phyloP scores from a whole-genome alignment of 2,329 filamentous ascomycete genomes.

The Cordyceps fumosorosea region DNA sequence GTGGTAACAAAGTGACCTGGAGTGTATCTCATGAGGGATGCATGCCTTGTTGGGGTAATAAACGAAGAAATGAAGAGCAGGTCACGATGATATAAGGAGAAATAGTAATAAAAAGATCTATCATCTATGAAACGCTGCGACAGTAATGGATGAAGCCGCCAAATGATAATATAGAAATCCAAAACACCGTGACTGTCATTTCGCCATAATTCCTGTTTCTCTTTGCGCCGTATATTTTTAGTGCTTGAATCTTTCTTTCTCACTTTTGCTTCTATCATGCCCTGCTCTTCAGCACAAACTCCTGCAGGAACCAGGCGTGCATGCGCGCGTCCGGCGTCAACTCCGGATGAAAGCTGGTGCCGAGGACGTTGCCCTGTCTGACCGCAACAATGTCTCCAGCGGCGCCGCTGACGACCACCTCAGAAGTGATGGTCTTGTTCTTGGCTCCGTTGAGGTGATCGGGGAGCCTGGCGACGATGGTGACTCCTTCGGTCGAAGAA shows the following conservation, averaged over 20 bases:
- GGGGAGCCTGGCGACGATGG: conserved; percentile 47
- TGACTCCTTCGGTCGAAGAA: conserved; percentile 26
- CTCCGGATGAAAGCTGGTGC: conserved; percentile 94
- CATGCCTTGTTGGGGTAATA: not conserved
- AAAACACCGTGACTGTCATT: too few relatives aligned
- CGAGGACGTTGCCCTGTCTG: conserved; percentile 83
- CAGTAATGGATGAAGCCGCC: too few relatives aligned
- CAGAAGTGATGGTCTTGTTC: conserved; percentile 27
- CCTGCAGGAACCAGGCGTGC: conserved; percentile 85
- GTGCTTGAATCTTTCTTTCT: too few relatives aligned
- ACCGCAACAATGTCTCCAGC: conserved; percentile 81
- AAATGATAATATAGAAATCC: too few relatives aligned
- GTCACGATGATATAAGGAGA: too few relatives aligned
- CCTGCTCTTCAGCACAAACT: conserved; percentile 28
- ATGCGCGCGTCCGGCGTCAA: conserved; percentile 82
- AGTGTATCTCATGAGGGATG: conserved; percentile 18
- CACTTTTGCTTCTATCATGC: too few relatives aligned
- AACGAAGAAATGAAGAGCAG: too few relatives aligned
- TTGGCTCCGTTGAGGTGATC: conserved; percentile 30
- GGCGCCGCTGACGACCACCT: conserved; percentile 32
- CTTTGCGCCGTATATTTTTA: too few relatives aligned
- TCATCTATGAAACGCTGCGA: too few relatives aligned
- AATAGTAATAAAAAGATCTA: too few relatives aligned
- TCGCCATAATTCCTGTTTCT: too few relatives aligned
- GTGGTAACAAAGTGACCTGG: conserved; percentile 23